These are phyloP conservation scores for Epithemia pelagica DNA, from an alignment of 108 stramenopile species.

Conservation along the genomic window DNA sequence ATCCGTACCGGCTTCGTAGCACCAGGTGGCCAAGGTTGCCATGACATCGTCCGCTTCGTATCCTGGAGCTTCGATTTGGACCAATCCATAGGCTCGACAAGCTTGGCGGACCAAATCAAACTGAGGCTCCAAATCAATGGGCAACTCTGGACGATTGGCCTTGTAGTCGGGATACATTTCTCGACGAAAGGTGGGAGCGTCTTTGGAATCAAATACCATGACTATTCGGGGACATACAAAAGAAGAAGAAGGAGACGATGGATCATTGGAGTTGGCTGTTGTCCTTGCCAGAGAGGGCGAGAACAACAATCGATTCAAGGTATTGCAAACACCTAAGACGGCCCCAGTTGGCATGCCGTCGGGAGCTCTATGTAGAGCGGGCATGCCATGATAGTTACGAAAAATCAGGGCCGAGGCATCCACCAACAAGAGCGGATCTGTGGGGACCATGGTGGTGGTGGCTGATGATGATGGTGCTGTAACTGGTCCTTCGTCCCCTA, in stretches of 20 bases:
- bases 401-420: constrained; percentile 86
- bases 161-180: constrained; percentile 79
- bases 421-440: constrained; percentile 63
- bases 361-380: constrained; percentile 60
- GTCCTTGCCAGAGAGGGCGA: constrained; percentile 20
- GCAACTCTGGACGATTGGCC: constrained; percentile 65
- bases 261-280: not conserved
- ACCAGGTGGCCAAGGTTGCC: constrained; percentile 65
- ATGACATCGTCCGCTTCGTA: constrained; percentile 92
- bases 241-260: not conserved
- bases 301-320: constrained; percentile 73
- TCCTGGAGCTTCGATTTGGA: constrained; percentile 59
- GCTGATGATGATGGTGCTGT: too few relatives aligned
- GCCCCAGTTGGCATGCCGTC: constrained; percentile 84
- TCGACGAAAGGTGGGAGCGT: constrained; percentile 54
- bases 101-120: constrained; percentile 67
- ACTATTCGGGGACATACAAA: constrained; percentile 60
- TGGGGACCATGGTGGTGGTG: too few relatives aligned
- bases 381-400: constrained; percentile 79
- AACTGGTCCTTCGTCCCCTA: not conserved
- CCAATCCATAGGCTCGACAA: constrained; percentile 74
- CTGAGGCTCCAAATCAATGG: constrained; percentile 81
- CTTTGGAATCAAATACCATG: constrained; percentile 68
- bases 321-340: constrained; percentile 80
- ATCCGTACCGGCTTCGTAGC: constrained; percentile 50